Evolutionary conservation across 345 rosid genomes (phyloP), one percentile per base, ranked within the genome.

Genomic region (Eucalyptus erythrocorys): DNA sequence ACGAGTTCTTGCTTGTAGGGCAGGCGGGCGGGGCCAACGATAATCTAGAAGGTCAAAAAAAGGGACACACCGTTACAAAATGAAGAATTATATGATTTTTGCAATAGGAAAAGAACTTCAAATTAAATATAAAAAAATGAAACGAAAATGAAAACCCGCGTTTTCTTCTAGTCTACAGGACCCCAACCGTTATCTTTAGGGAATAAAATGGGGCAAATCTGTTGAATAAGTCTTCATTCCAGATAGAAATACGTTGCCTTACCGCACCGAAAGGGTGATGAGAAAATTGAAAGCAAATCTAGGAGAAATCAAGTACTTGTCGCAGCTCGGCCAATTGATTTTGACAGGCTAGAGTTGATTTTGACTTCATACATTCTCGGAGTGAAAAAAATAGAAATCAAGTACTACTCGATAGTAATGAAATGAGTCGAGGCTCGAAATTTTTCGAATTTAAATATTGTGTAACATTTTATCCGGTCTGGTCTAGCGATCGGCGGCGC

Each of bases 381-480:
- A 64, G 37, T 3, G 34, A 6, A 61, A 30, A 30, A 7, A 14
- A 17, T n/a, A 61, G 17, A 61, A 61, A 30, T 13, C 24, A 51
- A 51, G 34, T 64, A 64, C 15, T n/a, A n/a, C 37, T n/a, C 19
- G 19, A 30, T n/a, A n/a, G 17, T n/a, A 13, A n/a, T 16, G 5
- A n/a, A 64, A 64, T 13, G 16, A 61, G 68, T 27, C 32, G 27
- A 59, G 32, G 68, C 16, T 59, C 68, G 2, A 59, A 59, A 12
- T 59, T 59, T 13, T 59, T 26, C 66, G 0, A 59, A 59, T 27
- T 59, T 32, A 59, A 59, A 59, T 27, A 26, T 4, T 32, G 17
- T 1, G 8, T 64, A 2, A 30, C 19, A 15, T 64, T 30, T n/a
- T 5, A 13, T 6, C 37, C 9, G 0, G 5, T 30, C 15, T 64